These are phyloP conservation scores for Colletotrichum tropicicola DNA, from an alignment of 2,329 filamentous ascomycete genomes.

Conservation along the genomic window DNA sequence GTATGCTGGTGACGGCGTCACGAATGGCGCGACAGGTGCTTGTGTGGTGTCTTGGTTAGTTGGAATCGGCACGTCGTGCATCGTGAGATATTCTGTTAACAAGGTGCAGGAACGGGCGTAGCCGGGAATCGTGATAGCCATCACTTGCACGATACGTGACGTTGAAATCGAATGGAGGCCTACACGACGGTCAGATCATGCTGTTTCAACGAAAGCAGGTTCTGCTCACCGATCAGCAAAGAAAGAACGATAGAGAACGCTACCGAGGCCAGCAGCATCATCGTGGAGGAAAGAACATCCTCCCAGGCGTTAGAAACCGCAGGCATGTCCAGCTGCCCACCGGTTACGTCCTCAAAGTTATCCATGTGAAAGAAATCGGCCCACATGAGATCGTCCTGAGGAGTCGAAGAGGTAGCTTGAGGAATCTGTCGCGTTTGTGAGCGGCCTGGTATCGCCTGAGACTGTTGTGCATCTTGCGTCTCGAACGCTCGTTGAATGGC, in stretches of 20 bases:
- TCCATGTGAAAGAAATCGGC: conserved; percentile 26
- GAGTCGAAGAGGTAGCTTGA: neutral
- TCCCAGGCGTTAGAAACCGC: conserved; percentile 5
- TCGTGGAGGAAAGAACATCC: conserved; percentile 25
- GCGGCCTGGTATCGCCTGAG: conserved; percentile 9
- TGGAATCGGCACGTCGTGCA: neutral
- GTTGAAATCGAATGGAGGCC: conserved; percentile 1
- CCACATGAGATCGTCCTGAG: conserved; percentile 13
- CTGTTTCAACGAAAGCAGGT: too few relatives aligned
- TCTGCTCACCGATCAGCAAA: conserved; percentile 12
- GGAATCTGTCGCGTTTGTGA: neutral
- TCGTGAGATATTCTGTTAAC: conserved; percentile 15
- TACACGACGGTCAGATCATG: neutral
- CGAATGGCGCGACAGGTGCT: neutral
- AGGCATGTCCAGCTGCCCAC: neutral
- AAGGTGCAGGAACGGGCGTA: conserved; percentile 11
- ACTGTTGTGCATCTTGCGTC: conserved; percentile 1
- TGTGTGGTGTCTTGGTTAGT: neutral
- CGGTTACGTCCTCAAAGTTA: conserved; percentile 3
- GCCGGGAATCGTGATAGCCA: neutral
- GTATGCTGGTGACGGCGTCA: neutral
- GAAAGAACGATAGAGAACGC: conserved; percentile 28
- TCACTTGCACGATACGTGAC: neutral
- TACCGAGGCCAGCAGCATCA: conserved; percentile 30
- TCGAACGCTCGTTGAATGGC: conserved; percentile 22